Conservation (phyloP, 495 filamentous ascomycete genomes). For the Symbiotaphrina buchneri region DNA sequence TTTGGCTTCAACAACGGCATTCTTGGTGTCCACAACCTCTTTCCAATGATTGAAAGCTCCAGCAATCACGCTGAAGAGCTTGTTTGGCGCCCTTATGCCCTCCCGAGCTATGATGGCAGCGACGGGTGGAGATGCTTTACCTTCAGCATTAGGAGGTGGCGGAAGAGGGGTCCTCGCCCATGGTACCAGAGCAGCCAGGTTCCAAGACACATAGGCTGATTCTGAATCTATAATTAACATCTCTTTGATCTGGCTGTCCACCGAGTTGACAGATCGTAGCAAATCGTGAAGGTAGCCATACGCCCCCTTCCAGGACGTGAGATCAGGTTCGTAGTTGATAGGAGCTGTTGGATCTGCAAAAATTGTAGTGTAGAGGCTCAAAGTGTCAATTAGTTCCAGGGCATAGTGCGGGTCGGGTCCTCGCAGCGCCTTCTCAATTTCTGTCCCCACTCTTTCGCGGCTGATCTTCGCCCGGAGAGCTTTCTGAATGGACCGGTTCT, state of each 20-base stretch:
- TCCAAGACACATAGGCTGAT: constrained; percentile 49
- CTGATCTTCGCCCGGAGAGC: constrained; percentile 80
- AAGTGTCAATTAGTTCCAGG: constrained; percentile 46
- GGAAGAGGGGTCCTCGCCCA: constrained; percentile 38
- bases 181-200: constrained; percentile 48
- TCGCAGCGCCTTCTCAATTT: constrained; percentile 80
- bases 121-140: constrained; percentile 23
- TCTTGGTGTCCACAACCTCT: constrained; percentile 29
- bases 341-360: constrained; percentile 41
- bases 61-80: constrained; percentile 37
- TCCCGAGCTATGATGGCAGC: constrained; percentile 40
- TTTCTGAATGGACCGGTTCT: constrained; percentile 41
- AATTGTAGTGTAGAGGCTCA: constrained; percentile 57
- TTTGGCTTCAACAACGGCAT: constrained; percentile 5
- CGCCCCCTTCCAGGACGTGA: constrained; percentile 18
- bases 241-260: constrained; percentile 17
- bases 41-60: constrained; percentile 32
- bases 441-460: constrained; percentile 62
- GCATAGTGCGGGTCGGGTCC: constrained; percentile 45
- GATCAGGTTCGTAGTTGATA: constrained; percentile 8
- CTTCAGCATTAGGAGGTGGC: constrained; percentile 16
- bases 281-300: constrained; percentile 22
- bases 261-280: constrained; percentile 9
- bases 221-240: constrained; percentile 33
- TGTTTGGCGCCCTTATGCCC: constrained; percentile 61